Percentiles rank a stretch among this genome's conserved stretches.
phyloP scores from a whole-genome alignment of 345 rosid species.

The Psidium friedrichsthalianum region DNA sequence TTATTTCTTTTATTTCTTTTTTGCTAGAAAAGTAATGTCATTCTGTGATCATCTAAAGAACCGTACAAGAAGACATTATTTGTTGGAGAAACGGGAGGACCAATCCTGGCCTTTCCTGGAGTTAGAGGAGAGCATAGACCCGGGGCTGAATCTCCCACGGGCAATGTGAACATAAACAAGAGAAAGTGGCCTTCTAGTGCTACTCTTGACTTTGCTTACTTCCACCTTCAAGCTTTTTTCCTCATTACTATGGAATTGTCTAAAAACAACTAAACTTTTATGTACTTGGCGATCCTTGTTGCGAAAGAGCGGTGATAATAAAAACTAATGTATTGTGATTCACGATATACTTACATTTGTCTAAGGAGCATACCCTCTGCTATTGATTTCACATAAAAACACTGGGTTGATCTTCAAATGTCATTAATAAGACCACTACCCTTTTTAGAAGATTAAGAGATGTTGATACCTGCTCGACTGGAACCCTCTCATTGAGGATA shows the following conservation, averaged over 20 bases:
- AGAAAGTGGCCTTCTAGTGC: not conserved
- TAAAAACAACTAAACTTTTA: not conserved
- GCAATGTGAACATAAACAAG: not conserved
- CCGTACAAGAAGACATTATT: too few relatives aligned
- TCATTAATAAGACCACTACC: not conserved
- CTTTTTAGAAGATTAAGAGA: not conserved
- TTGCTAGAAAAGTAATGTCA: too few relatives aligned
- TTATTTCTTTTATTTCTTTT: too few relatives aligned
- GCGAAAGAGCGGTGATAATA: not conserved
- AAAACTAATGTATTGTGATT: not conserved
- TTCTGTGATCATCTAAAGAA: too few relatives aligned
- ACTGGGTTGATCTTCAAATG: not conserved
- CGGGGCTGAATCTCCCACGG: too few relatives aligned
- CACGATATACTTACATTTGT: not conserved
- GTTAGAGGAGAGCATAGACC: too few relatives aligned
- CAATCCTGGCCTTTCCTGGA: too few relatives aligned
- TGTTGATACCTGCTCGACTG: not conserved
- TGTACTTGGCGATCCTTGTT: not conserved
- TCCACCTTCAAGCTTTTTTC: not conserved
- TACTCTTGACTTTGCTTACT: not conserved
- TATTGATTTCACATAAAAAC: not conserved
- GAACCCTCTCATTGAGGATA: too few relatives aligned
- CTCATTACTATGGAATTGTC: not conserved
- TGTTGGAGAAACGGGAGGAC: too few relatives aligned
- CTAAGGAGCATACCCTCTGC: not conserved